Evolutionary conservation across 805 yeast species (phyloP), one percentile per base, ranked within the genome.

Genomic region (Ogataea wickerhamii): DNA sequence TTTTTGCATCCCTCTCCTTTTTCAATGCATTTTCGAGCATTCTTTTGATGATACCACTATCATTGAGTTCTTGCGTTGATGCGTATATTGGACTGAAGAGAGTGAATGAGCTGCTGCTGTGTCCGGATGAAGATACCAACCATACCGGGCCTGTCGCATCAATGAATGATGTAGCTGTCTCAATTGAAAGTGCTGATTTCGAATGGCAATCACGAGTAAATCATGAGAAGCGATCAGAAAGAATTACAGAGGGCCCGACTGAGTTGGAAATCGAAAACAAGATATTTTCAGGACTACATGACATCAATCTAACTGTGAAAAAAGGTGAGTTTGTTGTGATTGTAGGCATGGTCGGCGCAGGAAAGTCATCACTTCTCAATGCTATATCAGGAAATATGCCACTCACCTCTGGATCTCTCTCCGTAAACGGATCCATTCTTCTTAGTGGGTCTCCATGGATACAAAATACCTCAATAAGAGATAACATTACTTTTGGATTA

Each of bases 331-430:
- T 88, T 33, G 62, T 86, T 11, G 80, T 82, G 37, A 70, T 85
- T 18, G 82, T 89, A 0, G 95, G 95, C 13, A 60, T 80, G 1
- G 82, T 87, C 52, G 95, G 95, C 2, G 71, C 87, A 3, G 95
- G 95, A 38, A 87, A 87, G 53, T 67, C 89, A 0, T 81, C 93
- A 0, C 63, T 87, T 16, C 63, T 87, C 27, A 70, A 71, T 44
- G 87, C 93, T 0, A 66, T 87, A 34, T 68, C 81, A 3, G 93
- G 94, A 1, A 65, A 71, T 14, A 82, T 86, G 85, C 63, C 66
- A 8, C 70, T 73, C 45, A 58, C 61, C 0, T 28, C 47, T 0
- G 95, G 95, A 22, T 38, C 54, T 0, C 62, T 82, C 2, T 57
- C 64, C 33, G 60, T 79, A 3, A 70, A 68, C 44, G 91, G 89